Conservation (phyloP, 208 protist genomes). For the Trypanosoma scelopori region DNA sequence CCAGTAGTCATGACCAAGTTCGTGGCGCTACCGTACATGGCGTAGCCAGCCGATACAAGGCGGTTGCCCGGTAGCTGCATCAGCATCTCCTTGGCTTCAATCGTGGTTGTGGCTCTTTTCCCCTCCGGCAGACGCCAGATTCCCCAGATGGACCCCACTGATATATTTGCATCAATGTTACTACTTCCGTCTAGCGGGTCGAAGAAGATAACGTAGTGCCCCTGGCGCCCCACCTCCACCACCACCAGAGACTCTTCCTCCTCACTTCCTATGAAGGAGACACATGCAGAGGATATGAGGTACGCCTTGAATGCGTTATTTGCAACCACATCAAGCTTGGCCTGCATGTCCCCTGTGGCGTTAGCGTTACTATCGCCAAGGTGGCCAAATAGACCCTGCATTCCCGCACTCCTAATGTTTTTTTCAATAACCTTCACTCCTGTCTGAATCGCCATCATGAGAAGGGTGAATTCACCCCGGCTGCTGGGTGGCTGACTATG, state of each 20-base stretch:
- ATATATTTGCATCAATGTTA: conserved; percentile 97
- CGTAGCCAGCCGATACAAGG: conserved; percentile 92
- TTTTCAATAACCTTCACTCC: conserved; percentile 87
- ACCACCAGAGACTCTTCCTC: conserved; percentile 82
- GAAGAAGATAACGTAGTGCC: conserved; percentile 93
- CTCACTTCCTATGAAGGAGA: conserved; percentile 75
- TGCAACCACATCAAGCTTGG: conserved; percentile 86
- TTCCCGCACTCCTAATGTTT: conserved; percentile 81
- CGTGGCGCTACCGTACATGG: conserved; percentile 95
- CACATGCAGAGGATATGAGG: conserved; percentile 71
- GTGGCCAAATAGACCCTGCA: conserved; percentile 84
- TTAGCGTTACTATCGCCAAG: conserved; percentile 50
- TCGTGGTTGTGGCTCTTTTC: conserved; percentile 74
- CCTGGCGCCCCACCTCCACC: conserved; percentile 55
- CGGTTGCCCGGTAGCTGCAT: conserved; percentile 57
- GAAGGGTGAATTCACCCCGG: conserved; percentile 81
- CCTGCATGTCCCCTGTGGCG: conserved; percentile 81
- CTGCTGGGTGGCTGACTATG: conserved; percentile 73
- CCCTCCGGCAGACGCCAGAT: conserved; percentile 81
- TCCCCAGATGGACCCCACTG: conserved; percentile 94
- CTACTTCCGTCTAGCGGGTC: conserved; percentile 96
- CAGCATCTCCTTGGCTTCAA: conserved; percentile 76
- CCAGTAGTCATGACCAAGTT: conserved; percentile 93
- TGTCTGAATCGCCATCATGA: conserved; percentile 91
- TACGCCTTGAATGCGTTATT: conserved; percentile 89